Percentiles rank a stretch among this genome's conserved stretches.
These are phyloP conservation scores for Penicillium waksmanii DNA, from an alignment of 495 filamentous ascomycete genomes.

Conservation along the genomic window DNA sequence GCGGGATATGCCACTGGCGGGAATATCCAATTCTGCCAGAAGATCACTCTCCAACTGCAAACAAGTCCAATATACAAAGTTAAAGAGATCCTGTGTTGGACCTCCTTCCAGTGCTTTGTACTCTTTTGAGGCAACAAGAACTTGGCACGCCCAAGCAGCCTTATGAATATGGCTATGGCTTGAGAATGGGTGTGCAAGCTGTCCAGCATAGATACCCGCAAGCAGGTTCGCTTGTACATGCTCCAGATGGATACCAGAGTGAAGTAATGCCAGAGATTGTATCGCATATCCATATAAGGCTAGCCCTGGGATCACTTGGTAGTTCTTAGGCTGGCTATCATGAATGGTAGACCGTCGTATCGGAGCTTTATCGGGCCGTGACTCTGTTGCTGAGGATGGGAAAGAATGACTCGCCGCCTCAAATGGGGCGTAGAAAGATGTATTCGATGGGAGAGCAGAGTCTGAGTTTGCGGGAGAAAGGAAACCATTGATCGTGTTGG, in stretches of 20 bases:
- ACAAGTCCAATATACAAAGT: constrained; percentile 91
- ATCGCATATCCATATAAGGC: constrained; percentile 86
- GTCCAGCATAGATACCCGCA: constrained; percentile 85
- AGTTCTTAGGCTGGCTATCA: constrained; percentile 59
- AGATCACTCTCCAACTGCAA: constrained; percentile 96
- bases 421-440: constrained; percentile 27
- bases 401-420: constrained; percentile 27
- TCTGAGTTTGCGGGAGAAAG: constrained; percentile 36
- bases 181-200: constrained; percentile 83
- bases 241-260: constrained; percentile 74
- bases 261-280: constrained; percentile 80
- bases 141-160: constrained; percentile 74
- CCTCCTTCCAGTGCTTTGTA: constrained; percentile 39
- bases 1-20: constrained; percentile 76
- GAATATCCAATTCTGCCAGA: constrained; percentile 82
- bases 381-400: constrained; percentile 20
- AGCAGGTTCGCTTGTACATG: constrained; percentile 87
- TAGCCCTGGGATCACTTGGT: constrained; percentile 84
- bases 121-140: constrained; percentile 68
- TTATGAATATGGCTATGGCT: constrained; percentile 86
- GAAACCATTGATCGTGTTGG: constrained; percentile 20
- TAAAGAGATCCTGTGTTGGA: constrained; percentile 53
- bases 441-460: constrained; percentile 21
- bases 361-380: constrained; percentile 5
- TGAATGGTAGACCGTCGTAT: constrained; percentile 22